Percentiles rank a stretch among this genome's conserved stretches.
Evolutionary conservation across 2,329 filamentous ascomycete species (phyloP).

Genomic region (Trichoderma hamatum): DNA sequence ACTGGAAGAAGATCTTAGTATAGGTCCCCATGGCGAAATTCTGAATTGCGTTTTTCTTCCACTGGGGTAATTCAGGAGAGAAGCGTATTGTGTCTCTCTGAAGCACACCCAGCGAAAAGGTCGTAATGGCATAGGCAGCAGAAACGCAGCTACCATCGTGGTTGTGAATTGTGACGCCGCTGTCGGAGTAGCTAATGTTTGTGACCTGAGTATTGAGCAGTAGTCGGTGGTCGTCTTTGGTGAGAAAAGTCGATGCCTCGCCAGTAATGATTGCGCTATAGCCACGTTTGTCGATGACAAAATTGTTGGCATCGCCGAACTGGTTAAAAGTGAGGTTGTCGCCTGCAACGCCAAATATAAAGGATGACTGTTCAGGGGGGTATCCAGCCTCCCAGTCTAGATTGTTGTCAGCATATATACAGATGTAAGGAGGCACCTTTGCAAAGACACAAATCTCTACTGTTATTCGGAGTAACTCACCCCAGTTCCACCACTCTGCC

Average conservation of each 20-base stretch:
- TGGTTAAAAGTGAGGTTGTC: constrained; percentile 66
- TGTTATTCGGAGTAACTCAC: constrained; percentile 20
- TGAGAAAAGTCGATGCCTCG: constrained; percentile 61
- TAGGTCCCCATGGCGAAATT: constrained; percentile 72
- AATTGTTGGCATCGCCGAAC: constrained; percentile 64
- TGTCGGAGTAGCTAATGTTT: constrained; percentile 54
- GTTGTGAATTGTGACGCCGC: constrained; percentile 57
- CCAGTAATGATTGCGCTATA: constrained; percentile 61
- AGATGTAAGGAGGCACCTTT: no score
- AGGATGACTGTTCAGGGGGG: constrained; percentile 58
- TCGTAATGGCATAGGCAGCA: constrained; percentile 66
- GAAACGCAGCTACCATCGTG: constrained; percentile 58
- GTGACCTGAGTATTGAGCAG: constrained; percentile 61
- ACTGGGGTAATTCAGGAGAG: constrained; percentile 59
- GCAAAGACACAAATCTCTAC: background rate
- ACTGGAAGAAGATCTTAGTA: constrained; percentile 73
- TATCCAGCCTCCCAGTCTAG: constrained; percentile 60
- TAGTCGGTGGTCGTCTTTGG: constrained; percentile 57
- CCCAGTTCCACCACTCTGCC: constrained; percentile 61
- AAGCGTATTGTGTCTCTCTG: constrained; percentile 64
- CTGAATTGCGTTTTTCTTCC: constrained; percentile 66
- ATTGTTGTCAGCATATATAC: background rate
- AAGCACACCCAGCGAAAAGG: constrained; percentile 69
- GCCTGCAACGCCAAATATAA: constrained; percentile 58
- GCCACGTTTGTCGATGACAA: constrained; percentile 63